A percentile compares a stretch with the other conserved stretches of the same genome.
Conservation (phyloP, 257 asterid genomes). For the Capsicum baccatum region DNA sequence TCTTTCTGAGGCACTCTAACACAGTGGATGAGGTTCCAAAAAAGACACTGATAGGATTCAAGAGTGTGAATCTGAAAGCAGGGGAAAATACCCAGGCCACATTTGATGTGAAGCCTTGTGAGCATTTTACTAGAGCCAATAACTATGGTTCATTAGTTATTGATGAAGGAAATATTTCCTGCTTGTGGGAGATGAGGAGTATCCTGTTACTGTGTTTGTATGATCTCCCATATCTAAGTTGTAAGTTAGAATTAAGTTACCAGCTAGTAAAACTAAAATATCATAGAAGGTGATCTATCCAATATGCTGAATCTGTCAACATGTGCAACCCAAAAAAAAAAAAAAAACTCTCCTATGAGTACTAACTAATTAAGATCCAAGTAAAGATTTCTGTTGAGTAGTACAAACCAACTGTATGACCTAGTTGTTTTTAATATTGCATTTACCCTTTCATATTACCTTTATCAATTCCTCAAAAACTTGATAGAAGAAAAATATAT, state of each 20-base stretch:
- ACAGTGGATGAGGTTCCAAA: constrained; percentile 39
- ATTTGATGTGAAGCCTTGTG: constrained; percentile 54
- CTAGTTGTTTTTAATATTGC: no score
- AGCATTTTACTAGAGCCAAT: constrained; percentile 54
- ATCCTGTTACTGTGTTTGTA: constrained; percentile 45
- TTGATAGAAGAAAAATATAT: no score
- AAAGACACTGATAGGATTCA: constrained; percentile 59
- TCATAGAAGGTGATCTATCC: background rate
- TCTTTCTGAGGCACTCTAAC: constrained; percentile 43
- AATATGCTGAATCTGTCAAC: background rate
- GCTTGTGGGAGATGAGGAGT: constrained; percentile 51
- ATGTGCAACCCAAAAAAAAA: background rate
- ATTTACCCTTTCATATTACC: no score
- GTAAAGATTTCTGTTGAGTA: background rate
- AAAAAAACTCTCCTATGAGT: no score
- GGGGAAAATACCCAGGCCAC: constrained; percentile 41
- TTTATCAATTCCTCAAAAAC: no score
- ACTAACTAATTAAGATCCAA: background rate
- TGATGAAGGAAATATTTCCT: constrained; percentile 47
- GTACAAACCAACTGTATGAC: no score
- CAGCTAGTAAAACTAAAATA: background rate
- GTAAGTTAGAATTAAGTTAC: background rate
- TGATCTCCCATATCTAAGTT: constrained; percentile 30
- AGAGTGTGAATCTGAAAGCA: constrained; percentile 48
- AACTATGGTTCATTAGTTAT: constrained; percentile 53